Conservation (phyloP, 495 filamentous ascomycete genomes). For the Terfezia boudieri region DNA sequence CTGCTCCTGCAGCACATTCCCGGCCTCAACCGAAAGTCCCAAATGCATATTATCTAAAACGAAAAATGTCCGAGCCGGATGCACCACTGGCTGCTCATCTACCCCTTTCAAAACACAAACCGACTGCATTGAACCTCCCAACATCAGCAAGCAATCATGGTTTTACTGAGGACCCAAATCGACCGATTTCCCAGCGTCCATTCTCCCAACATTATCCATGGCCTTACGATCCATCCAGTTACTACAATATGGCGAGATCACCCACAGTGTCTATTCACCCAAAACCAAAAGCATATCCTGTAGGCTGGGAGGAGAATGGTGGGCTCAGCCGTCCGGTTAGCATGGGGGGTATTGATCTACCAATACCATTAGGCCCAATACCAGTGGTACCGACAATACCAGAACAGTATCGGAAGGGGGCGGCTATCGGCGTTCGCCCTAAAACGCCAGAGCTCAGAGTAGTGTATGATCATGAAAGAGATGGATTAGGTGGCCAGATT, state of each 20-base stretch:
- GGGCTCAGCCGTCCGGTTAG: neutral
- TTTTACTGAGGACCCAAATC: neutral
- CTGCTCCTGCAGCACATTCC: no score
- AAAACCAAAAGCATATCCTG: neutral
- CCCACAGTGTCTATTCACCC: neutral
- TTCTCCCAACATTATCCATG: neutral
- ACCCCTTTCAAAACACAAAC: neutral
- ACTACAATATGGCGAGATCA: neutral
- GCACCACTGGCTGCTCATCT: neutral
- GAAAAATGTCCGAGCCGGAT: neutral
- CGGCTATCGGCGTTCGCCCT: neutral
- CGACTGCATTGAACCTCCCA: neutral
- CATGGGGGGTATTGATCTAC: neutral
- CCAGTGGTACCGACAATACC: neutral
- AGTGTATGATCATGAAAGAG: neutral
- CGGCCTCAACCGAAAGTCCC: neutral
- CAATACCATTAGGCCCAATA: neutral
- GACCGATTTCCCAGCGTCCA: neutral
- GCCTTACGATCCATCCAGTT: neutral
- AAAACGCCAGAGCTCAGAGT: neutral
- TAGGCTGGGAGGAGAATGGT: neutral
- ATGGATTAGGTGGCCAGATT: neutral
- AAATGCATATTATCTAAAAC: neutral
- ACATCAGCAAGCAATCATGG: neutral
- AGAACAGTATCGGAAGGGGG: neutral